Conservation (phyloP, 1,284 basidiomycete genomes). For the Coniferiporia weirii region DNA sequence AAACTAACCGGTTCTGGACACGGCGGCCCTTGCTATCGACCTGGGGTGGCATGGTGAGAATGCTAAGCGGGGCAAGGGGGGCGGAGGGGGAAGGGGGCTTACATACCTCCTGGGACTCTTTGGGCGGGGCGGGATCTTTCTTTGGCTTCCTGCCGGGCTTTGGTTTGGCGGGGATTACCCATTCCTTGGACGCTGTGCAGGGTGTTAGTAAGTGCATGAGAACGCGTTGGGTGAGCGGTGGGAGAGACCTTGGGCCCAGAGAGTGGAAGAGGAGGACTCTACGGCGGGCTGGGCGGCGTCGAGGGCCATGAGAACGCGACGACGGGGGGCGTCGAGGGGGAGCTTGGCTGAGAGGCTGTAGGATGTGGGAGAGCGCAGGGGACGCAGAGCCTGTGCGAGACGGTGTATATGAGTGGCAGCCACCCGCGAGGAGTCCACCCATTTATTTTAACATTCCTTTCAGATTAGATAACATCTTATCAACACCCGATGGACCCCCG, state of each 20-base stretch:
- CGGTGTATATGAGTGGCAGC: constrained; percentile 17
- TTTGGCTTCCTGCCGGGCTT: constrained; percentile 89
- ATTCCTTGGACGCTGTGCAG: constrained; percentile 74
- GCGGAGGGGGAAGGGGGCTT: constrained; percentile 11
- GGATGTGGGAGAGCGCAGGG: constrained; percentile 20
- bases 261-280: constrained; percentile 41
- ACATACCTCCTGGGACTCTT: constrained; percentile 46
- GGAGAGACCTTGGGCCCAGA: constrained; percentile 47
- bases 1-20: constrained; percentile 66
- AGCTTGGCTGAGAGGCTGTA: constrained; percentile 21
- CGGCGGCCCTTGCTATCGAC: constrained; percentile 58
- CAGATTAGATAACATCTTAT: neutral
- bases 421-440: no score
- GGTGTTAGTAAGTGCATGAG: constrained; percentile 20
- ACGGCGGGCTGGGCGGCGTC: constrained; percentile 25
- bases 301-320: constrained; percentile 26
- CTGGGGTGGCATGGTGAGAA: constrained; percentile 25
- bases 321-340: constrained; percentile 11
- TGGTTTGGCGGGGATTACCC: constrained; percentile 85
- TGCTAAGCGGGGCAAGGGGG: constrained; percentile 19
- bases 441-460: no score
- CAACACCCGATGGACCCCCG: neutral
- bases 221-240: constrained; percentile 19
- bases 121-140: constrained; percentile 46
- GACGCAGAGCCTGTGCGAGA: constrained; percentile 15